Base-by-base conservation (phyloP, 73 alveolate genomes). In the Paraurostyla sp. region DNA sequence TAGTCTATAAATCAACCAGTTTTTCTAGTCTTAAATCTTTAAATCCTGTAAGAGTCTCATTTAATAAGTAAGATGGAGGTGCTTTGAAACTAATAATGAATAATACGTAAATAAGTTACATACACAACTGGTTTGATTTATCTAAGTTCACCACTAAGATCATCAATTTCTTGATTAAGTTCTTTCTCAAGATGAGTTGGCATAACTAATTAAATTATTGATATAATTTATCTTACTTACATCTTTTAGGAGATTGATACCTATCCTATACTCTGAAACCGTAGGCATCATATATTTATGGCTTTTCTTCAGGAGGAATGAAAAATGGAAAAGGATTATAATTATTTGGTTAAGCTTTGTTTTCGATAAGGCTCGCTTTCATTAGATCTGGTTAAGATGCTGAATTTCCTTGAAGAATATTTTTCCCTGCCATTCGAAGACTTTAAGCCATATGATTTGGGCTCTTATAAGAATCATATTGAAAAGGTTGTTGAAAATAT, bases 51-150 rank as follows among this genome's bases (percentile, higher is more conserved):
- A 73, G 11, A 7, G 86, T 73, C 4, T 73, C 86, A 32, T 73
- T 73, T 25, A 73, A 73, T 49, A 73, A 73, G 36, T 73, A 73
- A 2, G 71, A 45, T 73, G 86, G 86, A 48, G 86, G 86, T 20
- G 86, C 86, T 73, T 49, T 48, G 0, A 73, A 4, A 3, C 86
- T 73, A 73, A n/a, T 45, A 23, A 16, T 32, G 18, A n/a, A 6
- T 3, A 23, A 23, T 25, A 23, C 7, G 0, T 45, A 48, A 33
- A 73, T 22, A 73, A 35, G 7, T 15, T 7, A 25, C 23, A 45
- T 73, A 73, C 86, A 73, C 71, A 25, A 18, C 16, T 2, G 86
- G 86, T 35, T 73, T 73, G 23, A 73, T 43, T 45, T 73, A 51
- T 73, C 86, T 13, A 3, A 73, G 51, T 6, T 43, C 33, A 16